Evolutionary conservation across 1,284 basidiomycete genomes (phyloP), one percentile per base, ranked within the genome.

Genomic region (Boletus smithii): DNA sequence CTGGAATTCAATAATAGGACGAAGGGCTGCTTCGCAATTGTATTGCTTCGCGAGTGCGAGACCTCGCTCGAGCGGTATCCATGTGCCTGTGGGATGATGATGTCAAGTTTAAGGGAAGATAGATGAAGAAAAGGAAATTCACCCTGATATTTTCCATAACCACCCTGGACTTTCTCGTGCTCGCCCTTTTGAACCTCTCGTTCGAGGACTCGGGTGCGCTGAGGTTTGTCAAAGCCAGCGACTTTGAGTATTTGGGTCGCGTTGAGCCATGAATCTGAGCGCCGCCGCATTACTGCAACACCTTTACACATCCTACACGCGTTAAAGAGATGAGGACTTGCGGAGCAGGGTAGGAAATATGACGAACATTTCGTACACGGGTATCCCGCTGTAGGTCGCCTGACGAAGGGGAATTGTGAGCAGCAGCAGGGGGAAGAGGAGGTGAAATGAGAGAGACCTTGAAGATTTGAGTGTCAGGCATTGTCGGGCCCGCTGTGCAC

Each of bases 131-230:
- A 44, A 38, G 18, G 50, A 38, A 20, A 66, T 82, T 53, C 53
- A 95, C 95, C 97, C 79, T 99, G 97, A 69, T 98, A 99, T 72
- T 99, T 99, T 58, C 97, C 97, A 69, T 99, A 99, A 0, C 97
- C 97, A 29, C 97, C 97, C 68, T 99, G 97, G 1, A 99, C 94
- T 69, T 99, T 99, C 71, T 99, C 97, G 69, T 99, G 97, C 57
- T 93, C 89, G 22, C 95, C 97, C 70, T 98, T 98, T 69, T 99
- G 97, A 3, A 99, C 87, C 72, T 99, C 97, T 55, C 97, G 83
- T 69, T 99, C 97, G 40, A 99, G 79, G 11, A 99, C 95, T 50
- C 97, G 84, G 47, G 97, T 99, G 41, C 97, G 79, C 68, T 99
- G 97, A 1, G 97, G 97, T 69, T 99, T 99, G 73, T 99, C 97